phyloP scores from a whole-genome alignment of 2,329 filamentous ascomycete genomes.

The Trichoderma sp. region DNA sequence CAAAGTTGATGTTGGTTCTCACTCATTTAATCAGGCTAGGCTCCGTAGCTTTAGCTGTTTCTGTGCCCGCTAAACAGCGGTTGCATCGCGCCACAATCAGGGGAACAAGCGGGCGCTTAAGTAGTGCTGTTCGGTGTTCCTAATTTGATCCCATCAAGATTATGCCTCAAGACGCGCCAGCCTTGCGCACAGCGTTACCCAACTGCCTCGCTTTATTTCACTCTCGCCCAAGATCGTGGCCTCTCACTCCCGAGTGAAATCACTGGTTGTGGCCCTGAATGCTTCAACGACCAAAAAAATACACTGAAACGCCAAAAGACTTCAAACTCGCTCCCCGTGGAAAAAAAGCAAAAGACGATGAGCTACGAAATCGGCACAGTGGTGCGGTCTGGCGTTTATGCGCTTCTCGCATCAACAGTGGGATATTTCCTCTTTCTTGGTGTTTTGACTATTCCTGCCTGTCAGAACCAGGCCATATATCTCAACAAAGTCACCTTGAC shows the following conservation, averaged over 20 bases:
- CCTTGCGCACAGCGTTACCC: not conserved
- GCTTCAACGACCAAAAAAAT: not conserved
- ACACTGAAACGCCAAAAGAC: not conserved
- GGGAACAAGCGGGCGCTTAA: not conserved
- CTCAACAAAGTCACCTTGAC: not conserved
- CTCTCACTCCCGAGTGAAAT: not conserved
- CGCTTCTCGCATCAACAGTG: not conserved
- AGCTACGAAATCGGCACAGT: not conserved
- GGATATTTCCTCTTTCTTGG: not conserved
- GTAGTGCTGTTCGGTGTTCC: not conserved
- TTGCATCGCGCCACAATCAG: not conserved
- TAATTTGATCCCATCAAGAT: not conserved
- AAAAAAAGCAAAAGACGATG: not conserved
- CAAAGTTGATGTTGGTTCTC: not conserved
- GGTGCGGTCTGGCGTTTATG: not conserved
- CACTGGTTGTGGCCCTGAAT: not conserved
- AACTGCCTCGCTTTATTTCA: not conserved
- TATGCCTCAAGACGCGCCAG: not conserved
- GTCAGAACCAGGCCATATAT: not conserved
- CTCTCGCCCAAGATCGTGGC: not conserved
- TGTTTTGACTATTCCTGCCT: not conserved
- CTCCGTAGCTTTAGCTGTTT: not conserved
- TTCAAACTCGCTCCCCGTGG: not conserved
- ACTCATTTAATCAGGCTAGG: not conserved
- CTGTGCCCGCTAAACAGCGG: not conserved